Evolutionary conservation across 2,329 filamentous ascomycete genomes (phyloP).

Genomic region (Ceratocystis smalleyi): DNA sequence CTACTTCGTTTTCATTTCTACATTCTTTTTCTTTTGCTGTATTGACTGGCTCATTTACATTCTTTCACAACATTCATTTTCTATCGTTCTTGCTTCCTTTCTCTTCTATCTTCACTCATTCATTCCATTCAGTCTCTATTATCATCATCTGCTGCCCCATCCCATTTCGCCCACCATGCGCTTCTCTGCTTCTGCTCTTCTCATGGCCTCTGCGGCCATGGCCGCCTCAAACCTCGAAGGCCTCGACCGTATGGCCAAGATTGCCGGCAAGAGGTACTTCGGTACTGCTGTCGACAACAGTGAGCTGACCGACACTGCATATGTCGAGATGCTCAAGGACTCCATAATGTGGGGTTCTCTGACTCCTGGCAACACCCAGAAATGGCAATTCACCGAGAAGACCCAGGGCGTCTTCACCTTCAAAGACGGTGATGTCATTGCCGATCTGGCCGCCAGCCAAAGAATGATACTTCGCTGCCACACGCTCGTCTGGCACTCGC

Average conservation of each 20-base stretch:
- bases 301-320: slow-evolving; percentile 31
- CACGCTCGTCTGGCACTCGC: slow-evolving; percentile 33
- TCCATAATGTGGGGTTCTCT: slow-evolving; percentile 44
- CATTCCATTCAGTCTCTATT: background rate
- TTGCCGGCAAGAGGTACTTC: slow-evolving; percentile 42
- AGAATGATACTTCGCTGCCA: slow-evolving; percentile 43
- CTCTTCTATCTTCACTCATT: slow-evolving; percentile 6
- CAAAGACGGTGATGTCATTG: slow-evolving; percentile 38
- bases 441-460: slow-evolving; percentile 29
- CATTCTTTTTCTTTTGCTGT: slow-evolving; percentile 10
- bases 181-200: slow-evolving; percentile 18
- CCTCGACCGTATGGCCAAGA: slow-evolving; percentile 35
- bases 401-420: slow-evolving; percentile 43
- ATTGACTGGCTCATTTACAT: slow-evolving; percentile 12
- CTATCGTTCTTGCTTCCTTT: background rate
- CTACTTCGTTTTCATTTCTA: background rate
- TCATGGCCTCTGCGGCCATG: slow-evolving; percentile 21
- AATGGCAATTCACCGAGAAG: slow-evolving; percentile 48
- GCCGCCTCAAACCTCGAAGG: slow-evolving; percentile 22
- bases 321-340: slow-evolving; percentile 36
- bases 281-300: slow-evolving; percentile 44
- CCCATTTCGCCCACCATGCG: slow-evolving; percentile 19
- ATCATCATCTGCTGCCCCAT: background rate
- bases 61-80: slow-evolving; percentile 11
- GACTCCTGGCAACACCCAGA: slow-evolving; percentile 44